A percentile compares a stretch with the other conserved stretches of the same genome.
Conservation (phyloP, 495 filamentous ascomycete genomes). For the Trichoderma orchidacearum region DNA sequence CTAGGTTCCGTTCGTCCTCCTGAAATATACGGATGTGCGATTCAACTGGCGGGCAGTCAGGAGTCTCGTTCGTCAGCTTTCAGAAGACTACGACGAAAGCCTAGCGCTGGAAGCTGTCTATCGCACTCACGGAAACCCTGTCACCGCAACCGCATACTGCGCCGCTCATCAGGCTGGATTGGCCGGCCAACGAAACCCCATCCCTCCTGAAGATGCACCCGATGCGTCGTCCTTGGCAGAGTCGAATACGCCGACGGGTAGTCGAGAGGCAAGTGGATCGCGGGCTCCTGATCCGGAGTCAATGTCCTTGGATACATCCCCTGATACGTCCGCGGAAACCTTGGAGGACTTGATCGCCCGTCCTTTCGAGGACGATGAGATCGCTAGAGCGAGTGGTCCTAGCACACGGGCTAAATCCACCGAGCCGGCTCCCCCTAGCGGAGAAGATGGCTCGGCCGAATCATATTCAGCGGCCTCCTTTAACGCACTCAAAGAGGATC, state of each 20-base stretch:
- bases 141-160: constrained; percentile 61
- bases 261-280: background rate
- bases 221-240: constrained; percentile 4
- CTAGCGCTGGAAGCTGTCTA: constrained; percentile 70
- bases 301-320: constrained; percentile 17
- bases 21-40: constrained; percentile 10
- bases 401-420: background rate
- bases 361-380: constrained; percentile 8
- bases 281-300: constrained; percentile 6
- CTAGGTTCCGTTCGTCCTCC: constrained; percentile 4
- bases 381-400: background rate
- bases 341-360: constrained; percentile 9
- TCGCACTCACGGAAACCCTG: constrained; percentile 55
- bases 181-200: constrained; percentile 40
- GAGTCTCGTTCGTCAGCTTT: constrained; percentile 28
- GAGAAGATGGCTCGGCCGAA: background rate
- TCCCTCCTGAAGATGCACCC: constrained; percentile 45
- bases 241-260: background rate
- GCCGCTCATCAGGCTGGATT: constrained; percentile 31
- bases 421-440: background rate
- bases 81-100: constrained; percentile 36
- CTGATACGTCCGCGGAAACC: background rate
- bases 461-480: background rate
- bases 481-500: constrained; percentile 54
- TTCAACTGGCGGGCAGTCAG: constrained; percentile 22